Evolutionary conservation across 2,329 filamentous ascomycete species (phyloP).

Genomic region (Penicillium fuscoglaucum): DNA sequence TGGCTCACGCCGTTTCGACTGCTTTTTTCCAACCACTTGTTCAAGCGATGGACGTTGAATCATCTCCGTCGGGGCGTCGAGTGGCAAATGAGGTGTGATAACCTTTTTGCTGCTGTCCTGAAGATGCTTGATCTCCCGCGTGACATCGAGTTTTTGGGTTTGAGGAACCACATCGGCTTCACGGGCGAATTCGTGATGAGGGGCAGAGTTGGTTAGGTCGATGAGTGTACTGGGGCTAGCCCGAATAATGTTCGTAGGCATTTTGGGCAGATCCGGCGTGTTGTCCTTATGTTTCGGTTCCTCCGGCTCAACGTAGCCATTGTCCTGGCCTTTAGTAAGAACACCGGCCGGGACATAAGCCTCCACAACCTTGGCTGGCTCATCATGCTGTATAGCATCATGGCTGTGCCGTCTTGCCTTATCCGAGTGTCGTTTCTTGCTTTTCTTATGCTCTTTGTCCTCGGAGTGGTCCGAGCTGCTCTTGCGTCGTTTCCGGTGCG

Average conservation of each 20-base stretch:
- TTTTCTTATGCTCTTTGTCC: neutral
- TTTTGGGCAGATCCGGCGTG: neutral
- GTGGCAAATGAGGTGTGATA: neutral
- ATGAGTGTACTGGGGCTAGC: neutral
- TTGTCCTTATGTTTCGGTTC: neutral
- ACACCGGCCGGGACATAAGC: neutral
- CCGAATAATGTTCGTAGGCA: neutral
- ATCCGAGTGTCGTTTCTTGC: constrained; percentile 1
- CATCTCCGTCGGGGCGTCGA: neutral
- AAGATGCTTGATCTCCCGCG: neutral
- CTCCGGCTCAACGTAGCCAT: neutral
- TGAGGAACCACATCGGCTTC: too few species aligned
- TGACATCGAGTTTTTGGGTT: neutral
- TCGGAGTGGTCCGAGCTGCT: constrained; percentile 2
- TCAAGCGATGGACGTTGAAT: neutral
- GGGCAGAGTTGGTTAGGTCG: neutral
- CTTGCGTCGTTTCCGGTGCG: constrained; percentile 3
- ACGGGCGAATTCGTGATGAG: neutral
- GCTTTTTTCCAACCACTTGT: neutral
- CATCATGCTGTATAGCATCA: neutral
- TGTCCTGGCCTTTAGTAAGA: neutral
- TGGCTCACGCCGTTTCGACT: neutral
- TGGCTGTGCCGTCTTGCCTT: neutral
- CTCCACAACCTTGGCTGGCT: neutral
- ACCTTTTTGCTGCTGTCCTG: neutral